Evolutionary conservation across 345 rosid genomes (phyloP).

Genomic region (Toxicodendron radicans): DNA sequence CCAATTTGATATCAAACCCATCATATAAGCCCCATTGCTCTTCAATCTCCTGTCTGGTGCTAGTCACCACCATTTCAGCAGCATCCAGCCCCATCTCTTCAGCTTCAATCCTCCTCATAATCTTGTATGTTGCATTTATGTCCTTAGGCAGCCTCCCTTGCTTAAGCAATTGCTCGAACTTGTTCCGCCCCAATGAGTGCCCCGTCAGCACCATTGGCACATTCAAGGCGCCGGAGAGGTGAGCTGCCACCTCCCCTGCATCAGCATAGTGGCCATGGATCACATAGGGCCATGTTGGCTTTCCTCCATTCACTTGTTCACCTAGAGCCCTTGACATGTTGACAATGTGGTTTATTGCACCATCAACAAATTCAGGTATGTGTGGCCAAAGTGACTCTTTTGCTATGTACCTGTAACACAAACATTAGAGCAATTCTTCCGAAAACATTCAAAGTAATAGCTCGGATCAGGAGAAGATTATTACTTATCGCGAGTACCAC

Average conservation of each 20-base stretch:
- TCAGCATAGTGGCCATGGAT: conserved; percentile 81
- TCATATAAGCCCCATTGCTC: conserved; percentile 80
- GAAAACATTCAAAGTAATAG: not conserved
- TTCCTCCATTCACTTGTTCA: conserved; percentile 52
- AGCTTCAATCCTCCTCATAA: conserved; percentile 60
- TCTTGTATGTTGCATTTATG: conserved; percentile 60
- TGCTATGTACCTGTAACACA: conserved; percentile 48
- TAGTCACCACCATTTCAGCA: conserved; percentile 66
- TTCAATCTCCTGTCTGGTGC: conserved; percentile 77
- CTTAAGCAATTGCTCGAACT: conserved; percentile 67
- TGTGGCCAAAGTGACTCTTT: conserved; percentile 77
- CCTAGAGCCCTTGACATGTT: conserved; percentile 62
- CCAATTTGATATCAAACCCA: conserved; percentile 65
- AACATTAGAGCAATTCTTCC: not conserved
- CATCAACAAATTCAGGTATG: conserved; percentile 62
- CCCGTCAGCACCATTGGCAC: conserved; percentile 75
- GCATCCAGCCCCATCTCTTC: conserved; percentile 64
- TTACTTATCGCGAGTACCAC: conserved; percentile 58
- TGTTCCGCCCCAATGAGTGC: conserved; percentile 68
- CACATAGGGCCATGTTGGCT: conserved; percentile 66
- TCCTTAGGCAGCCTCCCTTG: conserved; percentile 63
- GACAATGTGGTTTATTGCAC: conserved; percentile 57
- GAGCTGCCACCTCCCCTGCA: conserved; percentile 66
- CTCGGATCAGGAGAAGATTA: not conserved
- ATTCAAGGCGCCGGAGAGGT: conserved; percentile 54